These are phyloP conservation scores for Graphiopsis chlorocephala DNA, from an alignment of 2,329 filamentous ascomycete species.

Conservation along the genomic window DNA sequence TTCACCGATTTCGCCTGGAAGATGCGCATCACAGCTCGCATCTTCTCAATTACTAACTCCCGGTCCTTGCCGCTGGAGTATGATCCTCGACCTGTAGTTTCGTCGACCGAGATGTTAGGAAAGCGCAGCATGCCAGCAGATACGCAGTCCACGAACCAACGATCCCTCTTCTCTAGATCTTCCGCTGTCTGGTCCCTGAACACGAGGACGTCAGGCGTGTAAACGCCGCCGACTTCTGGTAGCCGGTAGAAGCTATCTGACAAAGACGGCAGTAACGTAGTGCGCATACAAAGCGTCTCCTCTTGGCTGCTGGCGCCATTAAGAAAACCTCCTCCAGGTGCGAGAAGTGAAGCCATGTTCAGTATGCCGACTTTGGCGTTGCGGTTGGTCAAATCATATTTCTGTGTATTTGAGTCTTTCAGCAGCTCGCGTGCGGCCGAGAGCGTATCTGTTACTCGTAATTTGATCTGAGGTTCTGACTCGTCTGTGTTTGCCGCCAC, in stretches of 20 bases:
- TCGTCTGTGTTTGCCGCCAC: neutral
- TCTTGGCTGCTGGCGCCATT: conserved; percentile 58
- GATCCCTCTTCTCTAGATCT: conserved; percentile 43
- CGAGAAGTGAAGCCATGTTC: conserved; percentile 62
- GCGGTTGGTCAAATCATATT: conserved; percentile 21
- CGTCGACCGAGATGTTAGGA: conserved; percentile 44
- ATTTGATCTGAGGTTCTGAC: conserved; percentile 18
- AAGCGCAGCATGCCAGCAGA: conserved; percentile 57
- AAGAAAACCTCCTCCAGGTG: conserved; percentile 59
- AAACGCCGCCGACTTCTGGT: conserved; percentile 54
- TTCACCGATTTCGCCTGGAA: conserved; percentile 41
- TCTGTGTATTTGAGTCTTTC: conserved; percentile 24
- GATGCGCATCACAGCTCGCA: conserved; percentile 55
- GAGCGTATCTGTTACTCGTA: conserved; percentile 56
- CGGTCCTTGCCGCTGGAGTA: conserved; percentile 42
- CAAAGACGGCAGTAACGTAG: conserved; percentile 56
- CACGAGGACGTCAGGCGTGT: conserved; percentile 56
- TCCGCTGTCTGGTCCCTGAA: conserved; percentile 43
- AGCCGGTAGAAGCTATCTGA: conserved; percentile 57
- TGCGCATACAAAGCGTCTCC: conserved; percentile 58
- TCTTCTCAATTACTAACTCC: conserved; percentile 51
- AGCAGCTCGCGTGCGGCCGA: conserved; percentile 43
- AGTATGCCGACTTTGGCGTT: conserved; percentile 49
- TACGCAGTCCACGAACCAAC: conserved; percentile 57
- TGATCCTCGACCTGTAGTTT: conserved; percentile 34